Conservation (phyloP, 106 monocot genomes). For the Triglochin maritima region DNA sequence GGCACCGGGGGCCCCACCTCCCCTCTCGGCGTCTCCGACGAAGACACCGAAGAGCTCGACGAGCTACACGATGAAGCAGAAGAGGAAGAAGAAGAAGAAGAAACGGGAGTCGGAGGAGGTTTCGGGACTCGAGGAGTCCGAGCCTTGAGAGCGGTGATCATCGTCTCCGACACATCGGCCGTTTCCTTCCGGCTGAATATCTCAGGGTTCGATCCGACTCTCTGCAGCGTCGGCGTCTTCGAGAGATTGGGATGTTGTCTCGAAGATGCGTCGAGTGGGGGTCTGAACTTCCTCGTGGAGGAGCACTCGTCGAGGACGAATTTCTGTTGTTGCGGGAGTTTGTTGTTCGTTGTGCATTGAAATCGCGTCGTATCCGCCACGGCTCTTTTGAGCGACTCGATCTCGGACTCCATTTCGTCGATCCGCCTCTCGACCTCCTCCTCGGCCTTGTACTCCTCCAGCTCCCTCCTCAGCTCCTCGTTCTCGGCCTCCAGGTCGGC, state of each 20-base stretch:
- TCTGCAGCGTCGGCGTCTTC: conserved; percentile 9
- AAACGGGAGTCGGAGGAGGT: conserved; percentile 54
- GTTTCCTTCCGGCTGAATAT: conserved; percentile 14
- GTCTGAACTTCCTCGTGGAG: conserved; percentile 35
- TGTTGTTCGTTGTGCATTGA: background rate
- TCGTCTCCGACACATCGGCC: background rate
- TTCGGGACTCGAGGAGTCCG: conserved; percentile 47
- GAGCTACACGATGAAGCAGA: conserved; percentile 30
- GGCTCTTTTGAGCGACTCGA: conserved; percentile 29
- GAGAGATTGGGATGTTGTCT: no score
- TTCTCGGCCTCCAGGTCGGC: conserved; percentile 49
- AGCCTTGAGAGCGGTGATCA: conserved; percentile 5
- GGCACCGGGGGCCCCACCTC: background rate
- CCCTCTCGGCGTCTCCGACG: conserved; percentile 4
- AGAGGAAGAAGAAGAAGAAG: conserved; percentile 16
- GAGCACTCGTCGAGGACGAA: conserved; percentile 31
- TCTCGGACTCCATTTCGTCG: conserved; percentile 36
- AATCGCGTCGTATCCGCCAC: conserved; percentile 8
- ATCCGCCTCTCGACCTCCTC: conserved; percentile 35
- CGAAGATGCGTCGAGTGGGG: background rate
- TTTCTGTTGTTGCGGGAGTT: no score
- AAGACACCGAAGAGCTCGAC: conserved; percentile 17
- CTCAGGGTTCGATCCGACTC: background rate
- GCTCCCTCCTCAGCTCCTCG: conserved; percentile 24
- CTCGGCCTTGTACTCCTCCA: conserved; percentile 32